Percentiles rank a stretch among this genome's conserved stretches.
phyloP scores from a whole-genome alignment of 805 yeast species.

The Kodamaea sagamina region DNA sequence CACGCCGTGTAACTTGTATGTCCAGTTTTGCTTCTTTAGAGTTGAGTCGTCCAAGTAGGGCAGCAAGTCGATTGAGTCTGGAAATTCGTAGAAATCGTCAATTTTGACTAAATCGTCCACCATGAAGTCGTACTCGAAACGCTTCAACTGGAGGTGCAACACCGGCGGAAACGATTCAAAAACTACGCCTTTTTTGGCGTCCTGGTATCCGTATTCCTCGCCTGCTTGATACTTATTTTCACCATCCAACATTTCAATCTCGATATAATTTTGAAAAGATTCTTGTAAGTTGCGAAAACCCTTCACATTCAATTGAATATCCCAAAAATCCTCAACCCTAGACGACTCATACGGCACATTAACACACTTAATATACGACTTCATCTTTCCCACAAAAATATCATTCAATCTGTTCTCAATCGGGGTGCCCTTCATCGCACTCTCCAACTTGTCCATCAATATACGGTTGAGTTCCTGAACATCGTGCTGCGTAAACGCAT shows the following conservation, averaged over 20 bases:
- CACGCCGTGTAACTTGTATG: slow-evolving; percentile 87
- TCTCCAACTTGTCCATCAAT: slow-evolving; percentile 89
- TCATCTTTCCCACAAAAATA: slow-evolving; percentile 95
- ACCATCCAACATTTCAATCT: slow-evolving; percentile 85
- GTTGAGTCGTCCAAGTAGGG: slow-evolving; percentile 81
- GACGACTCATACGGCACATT: slow-evolving; percentile 92
- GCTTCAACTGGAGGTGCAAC: slow-evolving; percentile 85
- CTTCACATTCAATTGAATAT: slow-evolving; percentile 91
- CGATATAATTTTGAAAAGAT: slow-evolving; percentile 84
- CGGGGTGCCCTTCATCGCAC: slow-evolving; percentile 84
- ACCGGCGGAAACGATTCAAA: slow-evolving; percentile 91
- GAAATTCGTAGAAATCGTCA: slow-evolving; percentile 89
- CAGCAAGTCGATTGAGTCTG: slow-evolving; percentile 74
- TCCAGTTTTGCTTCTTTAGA: slow-evolving; percentile 62
- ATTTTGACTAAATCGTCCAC: slow-evolving; percentile 86
- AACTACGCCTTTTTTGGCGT: slow-evolving; percentile 94
- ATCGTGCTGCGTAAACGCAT: slow-evolving; percentile 96
- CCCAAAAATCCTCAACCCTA: slow-evolving; percentile 95
- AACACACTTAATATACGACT: slow-evolving; percentile 87
- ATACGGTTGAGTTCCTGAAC: slow-evolving; percentile 96
- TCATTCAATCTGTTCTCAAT: slow-evolving; percentile 62
- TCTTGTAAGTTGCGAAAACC: slow-evolving; percentile 69
- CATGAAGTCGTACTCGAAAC: slow-evolving; percentile 92
- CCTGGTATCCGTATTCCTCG: slow-evolving; percentile 85
- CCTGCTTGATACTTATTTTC: slow-evolving; percentile 93